Evolutionary conservation across 148 eudicot genomes (phyloP).

Genomic region (Mesembryanthemum crystallinum): DNA sequence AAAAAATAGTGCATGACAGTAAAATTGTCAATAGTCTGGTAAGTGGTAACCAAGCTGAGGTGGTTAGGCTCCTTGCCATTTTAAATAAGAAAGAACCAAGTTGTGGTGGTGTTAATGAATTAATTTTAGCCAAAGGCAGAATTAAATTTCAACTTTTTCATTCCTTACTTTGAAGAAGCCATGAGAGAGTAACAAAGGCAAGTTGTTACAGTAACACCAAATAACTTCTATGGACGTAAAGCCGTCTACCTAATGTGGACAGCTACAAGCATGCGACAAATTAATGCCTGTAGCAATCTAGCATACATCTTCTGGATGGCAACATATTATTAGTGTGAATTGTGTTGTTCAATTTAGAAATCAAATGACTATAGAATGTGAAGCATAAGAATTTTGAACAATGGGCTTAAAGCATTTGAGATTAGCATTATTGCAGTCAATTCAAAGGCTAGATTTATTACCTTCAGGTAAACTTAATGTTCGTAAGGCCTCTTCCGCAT

Average conservation of each 20-base stretch:
- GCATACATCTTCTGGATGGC: neutral
- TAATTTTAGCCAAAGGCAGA: too few relatives aligned
- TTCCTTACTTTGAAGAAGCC: too few relatives aligned
- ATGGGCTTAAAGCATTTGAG: neutral
- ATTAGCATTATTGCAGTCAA: neutral
- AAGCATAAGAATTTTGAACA: slow-evolving; percentile 7
- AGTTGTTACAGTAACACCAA: too few relatives aligned
- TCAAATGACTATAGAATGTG: neutral
- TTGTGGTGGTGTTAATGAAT: too few relatives aligned
- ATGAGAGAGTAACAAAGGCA: too few relatives aligned
- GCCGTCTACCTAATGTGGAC: neutral
- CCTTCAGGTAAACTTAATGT: slow-evolving; percentile 90
- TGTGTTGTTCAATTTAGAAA: neutral
- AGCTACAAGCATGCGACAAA: neutral
- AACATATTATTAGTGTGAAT: neutral
- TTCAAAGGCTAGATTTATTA: slow-evolving; percentile 20
- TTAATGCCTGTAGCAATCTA: neutral
- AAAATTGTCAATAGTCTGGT: too few relatives aligned
- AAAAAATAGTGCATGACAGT: too few relatives aligned
- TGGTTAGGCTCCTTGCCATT: too few relatives aligned
- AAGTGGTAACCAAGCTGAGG: too few relatives aligned
- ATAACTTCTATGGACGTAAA: too few relatives aligned
- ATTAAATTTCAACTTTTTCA: too few relatives aligned
- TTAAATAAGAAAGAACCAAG: too few relatives aligned
- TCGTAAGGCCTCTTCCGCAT: slow-evolving; percentile 85